These are phyloP conservation scores for Aspergillus sp. DNA, from an alignment of 2,329 filamentous ascomycete genomes.

Conservation along the genomic window DNA sequence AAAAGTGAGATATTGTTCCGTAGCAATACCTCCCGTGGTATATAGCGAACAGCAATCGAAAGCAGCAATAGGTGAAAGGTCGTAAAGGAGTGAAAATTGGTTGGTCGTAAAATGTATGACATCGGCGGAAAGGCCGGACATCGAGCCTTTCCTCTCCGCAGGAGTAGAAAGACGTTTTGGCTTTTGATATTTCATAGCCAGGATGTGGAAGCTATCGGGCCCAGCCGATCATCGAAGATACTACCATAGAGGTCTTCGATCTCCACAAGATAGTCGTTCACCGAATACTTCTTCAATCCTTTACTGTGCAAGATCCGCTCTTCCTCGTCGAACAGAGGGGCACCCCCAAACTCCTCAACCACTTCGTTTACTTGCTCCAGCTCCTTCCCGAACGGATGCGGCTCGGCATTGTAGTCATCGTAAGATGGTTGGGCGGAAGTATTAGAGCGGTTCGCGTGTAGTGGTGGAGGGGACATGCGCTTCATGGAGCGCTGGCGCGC, in stretches of 20 bases:
- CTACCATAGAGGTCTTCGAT: conserved; percentile 68
- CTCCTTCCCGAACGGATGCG: conserved; percentile 83
- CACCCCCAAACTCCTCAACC: conserved; percentile 78
- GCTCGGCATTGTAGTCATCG: conserved; percentile 38
- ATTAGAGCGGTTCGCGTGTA: conserved; percentile 37
- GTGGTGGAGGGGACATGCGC: conserved; percentile 46
- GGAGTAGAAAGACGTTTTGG: background rate
- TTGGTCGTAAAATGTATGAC: conserved; percentile 27
- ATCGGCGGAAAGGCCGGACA: conserved; percentile 13
- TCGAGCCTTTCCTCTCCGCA: conserved; percentile 22
- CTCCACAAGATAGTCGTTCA: conserved; percentile 80
- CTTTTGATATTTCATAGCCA: conserved; percentile 39
- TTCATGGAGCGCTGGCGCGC: conserved; percentile 67
- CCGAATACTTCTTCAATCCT: conserved; percentile 71
- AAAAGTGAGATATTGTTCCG: conserved; percentile 8
- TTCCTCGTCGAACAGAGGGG: conserved; percentile 68
- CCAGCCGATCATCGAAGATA: conserved; percentile 55
- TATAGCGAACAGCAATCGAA: conserved; percentile 20
- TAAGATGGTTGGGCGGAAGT: conserved; percentile 33
- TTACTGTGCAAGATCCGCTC: conserved; percentile 66
- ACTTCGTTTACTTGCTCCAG: conserved; percentile 90
- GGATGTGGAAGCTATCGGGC: conserved; percentile 31
- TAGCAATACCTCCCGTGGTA: conserved; percentile 23
- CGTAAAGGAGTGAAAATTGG: conserved; percentile 29
- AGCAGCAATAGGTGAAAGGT: conserved; percentile 7